These are phyloP conservation scores for Magnusiomyces fungicola DNA, from an alignment of 1,139 yeast species.

Conservation along the genomic window DNA sequence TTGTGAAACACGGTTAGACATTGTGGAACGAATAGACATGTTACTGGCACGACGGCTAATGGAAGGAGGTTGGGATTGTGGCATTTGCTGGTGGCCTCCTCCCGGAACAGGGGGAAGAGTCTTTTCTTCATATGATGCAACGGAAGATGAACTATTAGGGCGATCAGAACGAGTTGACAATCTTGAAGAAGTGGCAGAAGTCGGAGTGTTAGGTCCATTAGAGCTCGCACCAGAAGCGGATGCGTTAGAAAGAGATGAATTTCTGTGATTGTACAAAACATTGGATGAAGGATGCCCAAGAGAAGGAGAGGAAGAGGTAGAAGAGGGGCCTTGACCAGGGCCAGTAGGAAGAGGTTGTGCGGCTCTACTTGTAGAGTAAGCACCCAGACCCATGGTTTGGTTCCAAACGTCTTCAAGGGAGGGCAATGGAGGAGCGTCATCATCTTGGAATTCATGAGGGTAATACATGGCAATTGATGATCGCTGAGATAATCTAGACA, in stretches of 20 bases:
- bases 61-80: background rate
- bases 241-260: background rate
- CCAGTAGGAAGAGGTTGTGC: background rate
- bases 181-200: background rate
- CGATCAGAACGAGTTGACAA: background rate
- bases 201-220: background rate
- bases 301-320: background rate
- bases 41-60: background rate
- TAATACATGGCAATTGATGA: constrained; percentile 28
- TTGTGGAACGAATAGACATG: background rate
- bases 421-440: constrained; percentile 31
- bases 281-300: background rate
- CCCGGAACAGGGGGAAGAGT: constrained; percentile 6
- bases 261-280: background rate
- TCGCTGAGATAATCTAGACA: constrained; percentile 26
- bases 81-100: background rate
- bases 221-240: background rate
- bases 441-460: constrained; percentile 24
- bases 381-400: background rate
- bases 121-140: constrained; percentile 1
- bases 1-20: background rate
- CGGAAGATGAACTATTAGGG: background rate
- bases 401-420: constrained; percentile 11
- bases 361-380: background rate
- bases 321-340: background rate